These are phyloP conservation scores for Scheffersomyces titani DNA, from an alignment of 1,139 yeast genomes.

Conservation along the genomic window DNA sequence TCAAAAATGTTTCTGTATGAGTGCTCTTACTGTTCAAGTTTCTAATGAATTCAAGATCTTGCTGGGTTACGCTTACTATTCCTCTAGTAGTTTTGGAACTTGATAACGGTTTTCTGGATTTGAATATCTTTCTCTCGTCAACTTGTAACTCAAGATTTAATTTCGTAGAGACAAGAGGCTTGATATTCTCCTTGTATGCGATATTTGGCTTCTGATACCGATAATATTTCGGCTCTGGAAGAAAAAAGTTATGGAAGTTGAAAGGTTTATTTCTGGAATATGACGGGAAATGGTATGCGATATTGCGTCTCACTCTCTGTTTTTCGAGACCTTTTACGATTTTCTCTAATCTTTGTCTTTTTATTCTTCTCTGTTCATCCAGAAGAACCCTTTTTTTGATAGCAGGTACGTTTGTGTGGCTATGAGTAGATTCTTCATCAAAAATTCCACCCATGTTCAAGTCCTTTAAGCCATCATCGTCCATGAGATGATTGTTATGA, in stretches of 20 bases:
- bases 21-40: slow-evolving; percentile 23
- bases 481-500: slow-evolving; percentile 31
- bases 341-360: slow-evolving; percentile 26
- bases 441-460: slow-evolving; percentile 39
- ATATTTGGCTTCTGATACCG: slow-evolving; percentile 54
- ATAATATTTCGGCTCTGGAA: slow-evolving; percentile 59
- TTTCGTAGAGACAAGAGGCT: slow-evolving; percentile 65
- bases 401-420: slow-evolving; percentile 7
- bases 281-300: slow-evolving; percentile 61
- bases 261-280: slow-evolving; percentile 58
- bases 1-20: slow-evolving; percentile 16
- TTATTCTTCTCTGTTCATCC: slow-evolving; percentile 20
- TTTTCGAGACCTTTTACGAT: slow-evolving; percentile 36
- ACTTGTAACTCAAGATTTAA: slow-evolving; percentile 48
- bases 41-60: slow-evolving; percentile 34
- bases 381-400: slow-evolving; percentile 23
- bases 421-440: slow-evolving; percentile 22
- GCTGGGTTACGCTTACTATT: slow-evolving; percentile 27
- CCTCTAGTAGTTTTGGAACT: slow-evolving; percentile 5
- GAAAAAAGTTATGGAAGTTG: slow-evolving; percentile 67
- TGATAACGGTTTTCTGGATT: slow-evolving; percentile 19
- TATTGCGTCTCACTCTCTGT: slow-evolving; percentile 32
- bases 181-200: slow-evolving; percentile 33
- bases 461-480: slow-evolving; percentile 45
- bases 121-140: slow-evolving; percentile 49